Base-by-base conservation (phyloP, 768 basidiomycete species). In the Lactarius psammicola region DNA sequence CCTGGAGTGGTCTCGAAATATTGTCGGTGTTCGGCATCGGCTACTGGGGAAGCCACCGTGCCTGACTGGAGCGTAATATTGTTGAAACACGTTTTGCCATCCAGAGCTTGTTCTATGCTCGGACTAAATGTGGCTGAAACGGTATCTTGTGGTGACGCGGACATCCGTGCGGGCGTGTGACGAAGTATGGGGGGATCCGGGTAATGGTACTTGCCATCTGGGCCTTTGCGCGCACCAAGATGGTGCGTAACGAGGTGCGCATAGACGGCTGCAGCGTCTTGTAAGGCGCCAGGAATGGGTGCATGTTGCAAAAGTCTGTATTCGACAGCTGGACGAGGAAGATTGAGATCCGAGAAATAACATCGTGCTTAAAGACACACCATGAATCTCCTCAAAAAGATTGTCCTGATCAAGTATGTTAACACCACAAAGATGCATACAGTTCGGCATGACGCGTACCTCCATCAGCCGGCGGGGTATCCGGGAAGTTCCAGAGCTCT, bases 301-400 rank as follows among this genome's bases (percentile, higher is more conserved):
- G 80, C 83, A 28, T 82, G 79, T 59, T 84, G 84, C 18, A 85
- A 74, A 17, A 84, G 74, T 26, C 84, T 77, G 63, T 85, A 85
- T 69, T 84, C 83, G 10, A 84, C 81, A 11, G 81, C 74, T 75
- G 49, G 6, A 17, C n/a, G 23, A n/a, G n/a, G n/a, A 10, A 31
- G 13, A 4, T 15, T 66, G 11, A 60, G 33, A 15, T 1, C 4
- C 23, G 28, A 17, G 30, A 4, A 26, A 42, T 3, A 1, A 56
- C 9, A 4, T 36, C 9, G 20, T 2, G 7, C 23, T 15, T 4
- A 49, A 42, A 23, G 54, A 56, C 71, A 8, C 31, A 75, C 75
- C 73, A 51, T 77, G 70, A 60, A 77, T 76, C 51, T 77, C 78
- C 26, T 75, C 70, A 64, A 76, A 77, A 1, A 71, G 70, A n/a